Evolutionary conservation across 768 basidiomycete genomes (phyloP).

Genomic region (Udeniomyces megalosporus): DNA sequence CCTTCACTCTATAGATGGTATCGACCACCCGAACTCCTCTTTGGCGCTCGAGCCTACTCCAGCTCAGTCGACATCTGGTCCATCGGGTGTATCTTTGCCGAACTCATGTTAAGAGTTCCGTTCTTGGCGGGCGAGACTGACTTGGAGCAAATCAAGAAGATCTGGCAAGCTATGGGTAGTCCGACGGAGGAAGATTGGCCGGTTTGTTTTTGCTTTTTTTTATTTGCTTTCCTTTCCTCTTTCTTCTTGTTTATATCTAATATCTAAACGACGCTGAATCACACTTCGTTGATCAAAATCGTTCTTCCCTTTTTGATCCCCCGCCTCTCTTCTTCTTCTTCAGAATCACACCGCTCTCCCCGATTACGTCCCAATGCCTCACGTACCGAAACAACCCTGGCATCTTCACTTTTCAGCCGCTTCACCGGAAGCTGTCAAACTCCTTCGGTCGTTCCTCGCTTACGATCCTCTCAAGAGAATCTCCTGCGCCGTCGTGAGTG

Average conservation of each 20-base stretch:
- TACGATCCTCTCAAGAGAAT: conserved; percentile 78
- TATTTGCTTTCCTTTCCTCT: not conserved
- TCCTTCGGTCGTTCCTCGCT: conserved; percentile 58
- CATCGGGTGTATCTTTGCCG: conserved; percentile 92
- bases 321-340: not conserved
- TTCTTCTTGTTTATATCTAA: not conserved
- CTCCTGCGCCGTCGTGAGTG: conserved; percentile 54
- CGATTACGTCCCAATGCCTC: conserved; percentile 71
- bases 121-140: conserved; percentile 91
- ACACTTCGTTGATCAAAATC: too few species aligned
- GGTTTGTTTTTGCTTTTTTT: conserved; percentile 36
- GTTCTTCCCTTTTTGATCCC: not conserved
- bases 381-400: conserved; percentile 66
- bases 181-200: conserved; percentile 98
- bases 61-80: conserved; percentile 94
- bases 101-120: conserved; percentile 88
- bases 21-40: conserved; percentile 86
- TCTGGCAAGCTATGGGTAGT: conserved; percentile 84
- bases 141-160: conserved; percentile 90
- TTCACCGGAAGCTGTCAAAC: conserved; percentile 63
- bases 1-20: conserved; percentile 57
- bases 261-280: too few species aligned
- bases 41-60: conserved; percentile 77
- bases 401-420: conserved; percentile 84
- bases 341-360: conserved; percentile 83